Evolutionary conservation across 352 stramenopile species (phyloP).

Genomic region (Plasmopara muralis): DNA sequence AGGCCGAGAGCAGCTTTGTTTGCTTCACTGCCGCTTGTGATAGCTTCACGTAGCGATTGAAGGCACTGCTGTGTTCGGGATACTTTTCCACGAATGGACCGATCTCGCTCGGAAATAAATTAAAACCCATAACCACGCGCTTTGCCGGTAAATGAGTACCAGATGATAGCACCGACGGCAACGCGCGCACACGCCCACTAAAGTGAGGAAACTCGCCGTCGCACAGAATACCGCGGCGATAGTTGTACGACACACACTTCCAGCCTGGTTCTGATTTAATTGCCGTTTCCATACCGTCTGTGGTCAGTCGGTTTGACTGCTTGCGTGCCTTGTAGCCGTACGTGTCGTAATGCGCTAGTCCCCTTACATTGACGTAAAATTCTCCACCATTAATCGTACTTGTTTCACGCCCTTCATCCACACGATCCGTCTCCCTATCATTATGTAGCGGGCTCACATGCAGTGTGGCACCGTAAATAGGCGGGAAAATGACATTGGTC

Average conservation of each 20-base stretch:
- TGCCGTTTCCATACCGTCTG: conserved; percentile 35
- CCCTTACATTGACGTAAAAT: conserved; percentile 52
- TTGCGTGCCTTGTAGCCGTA: conserved; percentile 66
- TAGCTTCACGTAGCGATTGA: conserved; percentile 72
- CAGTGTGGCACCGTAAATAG: conserved; percentile 67
- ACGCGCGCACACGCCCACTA: conserved; percentile 42
- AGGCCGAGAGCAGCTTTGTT: conserved; percentile 22
- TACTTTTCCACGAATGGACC: conserved; percentile 51
- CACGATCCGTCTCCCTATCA: not conserved
- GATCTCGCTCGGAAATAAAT: conserved; percentile 63
- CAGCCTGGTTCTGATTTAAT: conserved; percentile 31
- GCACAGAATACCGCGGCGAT: conserved; percentile 57
- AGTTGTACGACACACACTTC: conserved; percentile 40
- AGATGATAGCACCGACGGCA: conserved; percentile 18
- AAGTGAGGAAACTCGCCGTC: conserved; percentile 69
- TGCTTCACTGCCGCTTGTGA: conserved; percentile 52
- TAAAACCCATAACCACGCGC: conserved; percentile 72
- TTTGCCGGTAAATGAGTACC: conserved; percentile 21
- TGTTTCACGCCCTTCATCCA: conserved; percentile 8
- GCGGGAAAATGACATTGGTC: conserved; percentile 63
- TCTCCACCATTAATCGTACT: conserved; percentile 37
- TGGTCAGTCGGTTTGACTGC: conserved; percentile 29
- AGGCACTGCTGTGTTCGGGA: conserved; percentile 57
- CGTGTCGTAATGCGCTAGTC: conserved; percentile 46
- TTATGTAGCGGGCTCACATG: conserved; percentile 53